Evolutionary conservation across 2,329 filamentous ascomycete genomes (phyloP), one percentile per base, ranked within the genome.

Genomic region (Neofusicoccum cordaticola): DNA sequence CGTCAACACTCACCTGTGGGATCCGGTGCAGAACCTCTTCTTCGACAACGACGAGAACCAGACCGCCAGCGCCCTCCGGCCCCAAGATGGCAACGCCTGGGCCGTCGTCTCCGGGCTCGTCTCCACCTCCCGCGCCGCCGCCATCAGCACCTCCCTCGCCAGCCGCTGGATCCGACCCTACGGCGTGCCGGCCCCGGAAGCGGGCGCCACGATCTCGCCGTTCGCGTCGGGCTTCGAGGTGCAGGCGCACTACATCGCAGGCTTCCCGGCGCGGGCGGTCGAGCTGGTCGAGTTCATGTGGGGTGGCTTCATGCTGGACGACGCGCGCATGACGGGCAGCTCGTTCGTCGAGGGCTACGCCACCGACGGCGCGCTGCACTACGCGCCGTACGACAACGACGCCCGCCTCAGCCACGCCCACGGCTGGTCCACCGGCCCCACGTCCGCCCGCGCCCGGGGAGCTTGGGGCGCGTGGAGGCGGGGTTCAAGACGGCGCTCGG

Each of bases 201-300:
- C 48, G 27, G 82, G 83, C 0, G 81, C 81, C 2, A 86, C 86
- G 67, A 79, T 88, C 39, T 84, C 82, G 2, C 83, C 84, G 0
- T 88, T 87, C 71, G 83, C 86, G 57, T 82, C 82, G 8, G 83
- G 81, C n/a, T 83, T 87, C 67, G 86, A 89, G 69, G 78, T 88
- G 34, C 83, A 85, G 70, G 85, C 80, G 1, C 86, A 88, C 68
- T 76, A 87, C 4, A 71, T 76, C 0, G 80, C 80, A 0, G 77
- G 80, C 0, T 77, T 81, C 65, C 72, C 85, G 0, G 71, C 75
- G 8, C 82, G 85, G 37, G 85, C 85, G 0, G 74, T 88, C 0
- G 78, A 84, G 7, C 79, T 31, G 27, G 6, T 31, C 27, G 27
- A 31, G 4, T 31, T 31, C 27, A 31, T 7, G 27, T 31, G 27